These are phyloP conservation scores for Neurospora sp. DNA, from an alignment of 2,329 filamentous ascomycete species.

Conservation along the genomic window DNA sequence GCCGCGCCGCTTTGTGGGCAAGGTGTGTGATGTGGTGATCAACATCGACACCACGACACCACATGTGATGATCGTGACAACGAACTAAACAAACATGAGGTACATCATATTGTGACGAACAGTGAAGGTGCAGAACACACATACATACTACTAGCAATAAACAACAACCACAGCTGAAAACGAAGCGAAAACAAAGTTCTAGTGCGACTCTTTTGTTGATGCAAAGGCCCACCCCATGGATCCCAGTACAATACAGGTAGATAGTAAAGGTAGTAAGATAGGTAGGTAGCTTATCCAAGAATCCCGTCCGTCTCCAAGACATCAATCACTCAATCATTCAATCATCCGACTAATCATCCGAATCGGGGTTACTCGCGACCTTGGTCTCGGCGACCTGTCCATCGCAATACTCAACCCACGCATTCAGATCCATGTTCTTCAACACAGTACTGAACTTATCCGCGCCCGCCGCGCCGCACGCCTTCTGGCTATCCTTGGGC, in stretches of 20 bases:
- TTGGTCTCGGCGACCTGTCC: slow-evolving; percentile 16
- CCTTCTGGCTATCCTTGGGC: slow-evolving; percentile 23
- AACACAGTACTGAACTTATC: slow-evolving; percentile 52
- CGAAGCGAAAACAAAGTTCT: neutral
- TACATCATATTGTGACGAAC: neutral
- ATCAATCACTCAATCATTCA: neutral
- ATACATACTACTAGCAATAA: neutral
- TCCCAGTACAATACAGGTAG: neutral
- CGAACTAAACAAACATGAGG: neutral
- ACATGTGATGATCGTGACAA: neutral
- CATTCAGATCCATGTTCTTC: slow-evolving; percentile 55
- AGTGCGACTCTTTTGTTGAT: neutral
- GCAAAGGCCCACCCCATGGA: neutral
- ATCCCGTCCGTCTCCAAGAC: neutral
- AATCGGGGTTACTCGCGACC: neutral
- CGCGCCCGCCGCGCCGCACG: slow-evolving; percentile 38
- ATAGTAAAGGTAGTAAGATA: neutral
- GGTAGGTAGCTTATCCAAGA: neutral
- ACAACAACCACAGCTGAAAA: neutral
- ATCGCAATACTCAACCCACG: slow-evolving; percentile 51
- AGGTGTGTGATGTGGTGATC: neutral
- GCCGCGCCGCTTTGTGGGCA: neutral
- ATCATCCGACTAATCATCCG: neutral
- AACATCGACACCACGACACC: neutral
- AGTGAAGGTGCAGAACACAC: neutral